Percentiles rank a stretch among this genome's conserved stretches.
Evolutionary conservation across 1,139 yeast genomes (phyloP).

Genomic region (Arxiozyma slooffiae): DNA sequence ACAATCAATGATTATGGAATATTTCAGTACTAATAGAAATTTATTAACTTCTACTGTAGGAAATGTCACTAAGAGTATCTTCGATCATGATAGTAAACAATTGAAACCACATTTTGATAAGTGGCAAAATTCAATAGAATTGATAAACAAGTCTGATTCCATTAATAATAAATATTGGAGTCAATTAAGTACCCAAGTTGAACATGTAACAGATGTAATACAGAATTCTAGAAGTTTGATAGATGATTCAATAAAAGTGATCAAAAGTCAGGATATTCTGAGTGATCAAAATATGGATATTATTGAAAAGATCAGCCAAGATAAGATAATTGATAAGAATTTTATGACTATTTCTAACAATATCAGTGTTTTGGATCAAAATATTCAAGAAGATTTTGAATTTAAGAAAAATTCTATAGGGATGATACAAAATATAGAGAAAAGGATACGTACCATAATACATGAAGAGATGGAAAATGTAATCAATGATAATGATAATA

Average conservation of each 20-base stretch:
- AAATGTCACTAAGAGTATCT: conserved; percentile 27
- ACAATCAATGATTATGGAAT: conserved; percentile 23
- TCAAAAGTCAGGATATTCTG: conserved; percentile 11
- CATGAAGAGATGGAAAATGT: conserved; percentile 2
- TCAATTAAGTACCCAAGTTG: conserved; percentile 15
- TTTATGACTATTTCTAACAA: conserved; percentile 11
- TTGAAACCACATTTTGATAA: conserved; percentile 27
- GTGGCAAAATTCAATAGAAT: conserved; percentile 31
- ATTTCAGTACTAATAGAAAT: conserved; percentile 26
- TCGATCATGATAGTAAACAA: conserved; percentile 26
- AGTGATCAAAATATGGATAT: conserved; percentile 11
- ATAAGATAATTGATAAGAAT: conserved; percentile 13
- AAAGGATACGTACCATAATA: conserved; percentile 8
- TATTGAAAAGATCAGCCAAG: conserved; percentile 7
- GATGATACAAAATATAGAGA: background rate
- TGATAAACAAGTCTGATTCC: conserved; percentile 32
- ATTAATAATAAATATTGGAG: conserved; percentile 22
- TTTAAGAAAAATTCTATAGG: conserved; percentile 1
- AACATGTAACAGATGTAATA: conserved; percentile 12
- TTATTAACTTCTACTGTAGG: conserved; percentile 24
- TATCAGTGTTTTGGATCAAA: conserved; percentile 2
- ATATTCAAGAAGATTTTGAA: background rate
- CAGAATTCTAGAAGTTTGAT: conserved; percentile 11
- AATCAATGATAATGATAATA: background rate
- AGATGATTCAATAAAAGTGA: conserved; percentile 13